Conservation (phyloP, 371 early-diverging fungal species). For the Paraphysoderma sedebokerense region DNA sequence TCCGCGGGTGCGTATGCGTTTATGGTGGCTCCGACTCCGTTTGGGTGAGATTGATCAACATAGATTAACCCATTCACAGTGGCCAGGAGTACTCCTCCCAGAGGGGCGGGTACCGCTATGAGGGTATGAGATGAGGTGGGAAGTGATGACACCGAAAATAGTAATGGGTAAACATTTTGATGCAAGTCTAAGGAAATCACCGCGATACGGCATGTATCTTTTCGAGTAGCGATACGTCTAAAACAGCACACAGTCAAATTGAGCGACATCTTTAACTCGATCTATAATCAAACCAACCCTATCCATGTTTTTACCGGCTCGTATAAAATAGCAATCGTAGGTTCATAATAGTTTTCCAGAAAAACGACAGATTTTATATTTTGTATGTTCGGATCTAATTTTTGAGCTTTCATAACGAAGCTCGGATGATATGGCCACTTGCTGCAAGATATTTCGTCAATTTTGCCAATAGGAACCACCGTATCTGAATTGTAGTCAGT, state of each 20-base stretch:
- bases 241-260: no score
- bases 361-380: slow-evolving; percentile 81
- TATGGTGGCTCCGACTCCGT: slow-evolving; percentile 51
- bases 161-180: slow-evolving; percentile 52
- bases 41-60: slow-evolving; percentile 62
- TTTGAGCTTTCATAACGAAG: slow-evolving; percentile 58
- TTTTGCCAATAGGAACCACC: no score
- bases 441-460: no score
- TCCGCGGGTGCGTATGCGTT: slow-evolving; percentile 22
- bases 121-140: slow-evolving; percentile 64
- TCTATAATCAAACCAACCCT: no score
- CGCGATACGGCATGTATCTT: slow-evolving; percentile 60
- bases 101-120: slow-evolving; percentile 59
- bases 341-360: slow-evolving; percentile 76
- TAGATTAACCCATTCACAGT: slow-evolving; percentile 65
- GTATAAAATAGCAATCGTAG: slow-evolving; percentile 86
- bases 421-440: slow-evolving; percentile 55
- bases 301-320: no score
- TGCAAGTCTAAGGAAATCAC: slow-evolving; percentile 74
- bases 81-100: slow-evolving; percentile 71
- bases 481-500: no score
- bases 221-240: no score
- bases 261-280: no score
- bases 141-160: slow-evolving; percentile 54
- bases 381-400: slow-evolving; percentile 46